Conservation (phyloP, 352 stramenopile genomes). For the Phytophthora sp. region DNA sequence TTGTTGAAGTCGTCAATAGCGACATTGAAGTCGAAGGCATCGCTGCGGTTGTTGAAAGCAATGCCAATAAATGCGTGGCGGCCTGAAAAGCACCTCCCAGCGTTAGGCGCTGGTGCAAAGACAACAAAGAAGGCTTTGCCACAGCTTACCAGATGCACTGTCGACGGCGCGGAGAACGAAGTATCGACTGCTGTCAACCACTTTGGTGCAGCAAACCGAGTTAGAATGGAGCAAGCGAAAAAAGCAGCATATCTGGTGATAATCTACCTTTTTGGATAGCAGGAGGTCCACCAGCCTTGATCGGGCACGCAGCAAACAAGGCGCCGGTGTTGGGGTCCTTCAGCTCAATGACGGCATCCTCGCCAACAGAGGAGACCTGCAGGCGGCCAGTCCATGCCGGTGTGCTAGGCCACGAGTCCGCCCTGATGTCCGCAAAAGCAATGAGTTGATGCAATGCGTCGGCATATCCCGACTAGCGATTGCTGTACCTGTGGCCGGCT, state of each 20-base stretch:
- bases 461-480: no score
- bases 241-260: neutral
- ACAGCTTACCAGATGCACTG: constrained; percentile 60
- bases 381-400: constrained; percentile 68
- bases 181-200: constrained; percentile 93
- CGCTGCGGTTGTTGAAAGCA: constrained; percentile 94
- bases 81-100: constrained; percentile 31
- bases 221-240: neutral
- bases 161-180: constrained; percentile 94
- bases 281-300: constrained; percentile 59
- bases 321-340: constrained; percentile 58
- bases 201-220: constrained; percentile 20
- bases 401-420: constrained; percentile 68
- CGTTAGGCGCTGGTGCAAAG: neutral
- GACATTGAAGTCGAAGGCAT: constrained; percentile 96
- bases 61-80: constrained; percentile 94
- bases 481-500: constrained; percentile 61
- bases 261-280: constrained; percentile 67
- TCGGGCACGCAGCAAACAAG: constrained; percentile 68
- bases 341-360: constrained; percentile 66
- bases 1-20: constrained; percentile 90
- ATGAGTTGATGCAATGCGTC: no score
- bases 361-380: constrained; percentile 64
- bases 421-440: constrained; percentile 27
- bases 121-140: neutral